Evolutionary conservation across 1,139 yeast genomes (phyloP), one percentile per base, ranked within the genome.

Genomic region (Geotrichum aggregatum): DNA sequence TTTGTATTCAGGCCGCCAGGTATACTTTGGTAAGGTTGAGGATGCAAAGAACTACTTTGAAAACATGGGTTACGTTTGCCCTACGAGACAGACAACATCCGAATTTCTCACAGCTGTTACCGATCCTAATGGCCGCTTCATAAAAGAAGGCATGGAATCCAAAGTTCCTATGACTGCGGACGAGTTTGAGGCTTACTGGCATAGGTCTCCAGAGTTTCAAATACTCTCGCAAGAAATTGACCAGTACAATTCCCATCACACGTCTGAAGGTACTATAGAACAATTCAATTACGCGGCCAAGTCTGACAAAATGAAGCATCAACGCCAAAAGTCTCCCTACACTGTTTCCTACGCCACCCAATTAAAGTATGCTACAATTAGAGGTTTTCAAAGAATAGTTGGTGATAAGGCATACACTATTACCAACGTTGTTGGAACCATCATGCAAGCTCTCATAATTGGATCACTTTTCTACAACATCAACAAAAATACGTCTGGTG

Each of bases 71-170:
- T 82, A 71, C 69, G 62, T 70, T 43, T 77, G 81, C 60, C 84
- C 83, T 30, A 68, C 76, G 28, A 74, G 85, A 66, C 82, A 79
- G 71, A 75, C 83, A 1, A 78, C 84, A n/a, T 55, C 61, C 2
- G 86, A 81, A 60, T 82, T 79, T 57, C 51, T 82, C 64, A 80
- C 85, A 8, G 76, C 85, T n/a, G 72, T 81, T 33, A 81, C 85
- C n/a, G 79, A 78, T 49, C 81, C 82, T 36, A 66, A 66, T 49
- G 79, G 77, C 19, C 69, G 81, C 57, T 60, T 60, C 44, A 62
- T 71, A 1, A 66, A 62, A 50, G 61, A 66, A 11, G 84, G 83
- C 1, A 8, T 33, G 11, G 48, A 43, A 6, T 21, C 39, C 2
- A 18, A 67, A 50, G 79, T 80, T 31, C 85, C 86, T 4, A 66